A percentile compares a stretch with the other conserved stretches of the same genome.
phyloP scores from a whole-genome alignment of 208 protist species.

The Trypanosoma lewisi region DNA sequence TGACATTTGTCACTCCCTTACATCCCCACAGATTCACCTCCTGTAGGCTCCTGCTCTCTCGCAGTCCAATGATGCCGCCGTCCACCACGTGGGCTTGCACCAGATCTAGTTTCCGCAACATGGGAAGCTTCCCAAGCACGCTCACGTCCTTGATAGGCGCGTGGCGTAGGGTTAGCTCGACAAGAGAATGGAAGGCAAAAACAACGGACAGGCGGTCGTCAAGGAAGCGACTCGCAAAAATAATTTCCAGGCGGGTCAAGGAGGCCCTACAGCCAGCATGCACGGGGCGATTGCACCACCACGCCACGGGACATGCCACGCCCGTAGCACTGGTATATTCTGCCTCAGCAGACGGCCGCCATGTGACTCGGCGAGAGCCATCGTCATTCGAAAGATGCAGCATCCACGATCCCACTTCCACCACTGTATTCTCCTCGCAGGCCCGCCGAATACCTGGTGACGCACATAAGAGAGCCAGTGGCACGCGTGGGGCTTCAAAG shows the following conservation, averaged over 20 bases:
- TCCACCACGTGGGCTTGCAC: slow-evolving; percentile 22
- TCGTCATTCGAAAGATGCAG: slow-evolving; percentile 3
- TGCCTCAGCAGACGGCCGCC: neutral
- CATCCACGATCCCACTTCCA: slow-evolving; percentile 4
- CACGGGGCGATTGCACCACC: slow-evolving; percentile 17
- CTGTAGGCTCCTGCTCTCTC: slow-evolving; percentile 29
- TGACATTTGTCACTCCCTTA: slow-evolving; percentile 39
- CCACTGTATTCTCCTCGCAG: neutral
- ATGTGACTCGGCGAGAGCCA: slow-evolving; percentile 10
- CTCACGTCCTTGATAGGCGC: slow-evolving; percentile 28
- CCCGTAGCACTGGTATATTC: neutral
- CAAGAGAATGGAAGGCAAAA: slow-evolving; percentile 13
- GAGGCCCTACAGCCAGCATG: too few relatives aligned
- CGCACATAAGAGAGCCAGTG: slow-evolving; percentile 13
- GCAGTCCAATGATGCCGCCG: slow-evolving; percentile 11
- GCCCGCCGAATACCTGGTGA: slow-evolving; percentile 3
- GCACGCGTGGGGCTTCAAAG: neutral
- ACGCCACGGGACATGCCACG: slow-evolving; percentile 1
- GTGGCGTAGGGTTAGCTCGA: slow-evolving; percentile 9
- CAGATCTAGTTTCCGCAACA: slow-evolving; percentile 44
- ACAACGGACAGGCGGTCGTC: neutral
- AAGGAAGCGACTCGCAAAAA: neutral
- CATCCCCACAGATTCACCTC: slow-evolving; percentile 47
- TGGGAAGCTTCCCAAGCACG: slow-evolving; percentile 25
- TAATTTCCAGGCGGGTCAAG: neutral